Percentiles rank a stretch among this genome's conserved stretches.
These are phyloP conservation scores for Drechslerella coelobrocha DNA, from an alignment of 2,329 filamentous ascomycete species.

Conservation along the genomic window DNA sequence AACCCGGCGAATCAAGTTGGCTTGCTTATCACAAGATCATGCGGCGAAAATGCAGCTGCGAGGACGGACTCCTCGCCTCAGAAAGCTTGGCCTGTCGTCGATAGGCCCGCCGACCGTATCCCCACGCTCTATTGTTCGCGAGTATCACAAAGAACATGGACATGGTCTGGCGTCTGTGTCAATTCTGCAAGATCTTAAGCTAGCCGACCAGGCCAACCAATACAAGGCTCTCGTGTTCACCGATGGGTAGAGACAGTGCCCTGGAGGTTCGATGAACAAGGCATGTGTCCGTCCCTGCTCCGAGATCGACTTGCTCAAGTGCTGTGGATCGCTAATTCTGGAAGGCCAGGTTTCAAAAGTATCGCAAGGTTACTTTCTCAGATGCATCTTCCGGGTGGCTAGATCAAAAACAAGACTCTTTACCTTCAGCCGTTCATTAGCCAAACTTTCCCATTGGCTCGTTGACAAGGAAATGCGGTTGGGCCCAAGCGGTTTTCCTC, in stretches of 20 bases:
- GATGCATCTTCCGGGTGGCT: too few relatives aligned
- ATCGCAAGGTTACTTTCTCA: too few relatives aligned
- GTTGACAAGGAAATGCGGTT: constrained; percentile 11
- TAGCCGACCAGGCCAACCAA: too few relatives aligned
- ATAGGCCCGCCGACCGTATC: background rate
- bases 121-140: background rate
- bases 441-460: constrained; percentile 39
- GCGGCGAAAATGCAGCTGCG: constrained; percentile 16
- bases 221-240: too few relatives aligned
- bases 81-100: constrained; percentile 15
- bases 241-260: too few relatives aligned
- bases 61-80: constrained; percentile 18
- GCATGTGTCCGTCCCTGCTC: too few relatives aligned
- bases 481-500: constrained; percentile 32
- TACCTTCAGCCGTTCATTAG: constrained; percentile 50
- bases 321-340: background rate
- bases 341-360: too few relatives aligned
- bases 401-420: too few relatives aligned
- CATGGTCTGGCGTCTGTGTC: background rate
- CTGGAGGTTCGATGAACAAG: too few relatives aligned
- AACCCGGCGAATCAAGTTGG: constrained; percentile 17
- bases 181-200: too few relatives aligned
- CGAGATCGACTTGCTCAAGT: constrained; percentile 2
- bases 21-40: constrained; percentile 39
- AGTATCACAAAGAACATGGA: background rate